These are phyloP conservation scores for Coemansia sp. DNA, from an alignment of 192 early-diverging fungal genomes.

Conservation along the genomic window DNA sequence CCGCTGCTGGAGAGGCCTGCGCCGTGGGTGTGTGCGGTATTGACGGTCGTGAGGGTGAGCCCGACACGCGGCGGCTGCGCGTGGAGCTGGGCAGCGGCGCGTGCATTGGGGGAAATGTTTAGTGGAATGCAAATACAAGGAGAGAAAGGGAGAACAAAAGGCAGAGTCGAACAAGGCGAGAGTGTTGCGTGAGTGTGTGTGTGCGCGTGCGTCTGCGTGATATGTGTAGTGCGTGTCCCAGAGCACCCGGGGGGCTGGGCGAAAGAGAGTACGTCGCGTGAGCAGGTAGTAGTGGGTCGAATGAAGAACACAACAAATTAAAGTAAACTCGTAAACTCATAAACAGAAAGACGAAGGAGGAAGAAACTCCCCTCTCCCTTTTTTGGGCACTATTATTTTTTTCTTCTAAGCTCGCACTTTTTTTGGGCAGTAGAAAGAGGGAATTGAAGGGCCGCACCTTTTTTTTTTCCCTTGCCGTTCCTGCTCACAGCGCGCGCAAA, in stretches of 20 bases:
- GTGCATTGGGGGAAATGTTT: slow-evolving; percentile 11
- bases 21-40: slow-evolving; percentile 14
- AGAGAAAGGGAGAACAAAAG: slow-evolving; percentile 7
- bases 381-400: not conserved
- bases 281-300: not conserved
- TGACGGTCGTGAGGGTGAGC: slow-evolving; percentile 30
- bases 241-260: not conserved
- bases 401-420: too few species aligned
- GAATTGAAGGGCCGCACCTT: too few species aligned
- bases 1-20: not conserved
- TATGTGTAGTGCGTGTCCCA: slow-evolving; percentile 10
- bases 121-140: slow-evolving; percentile 2
- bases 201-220: too few species aligned
- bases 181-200: not conserved
- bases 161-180: not conserved
- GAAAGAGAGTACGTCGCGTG: not conserved
- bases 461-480: too few species aligned
- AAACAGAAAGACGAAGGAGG: not conserved
- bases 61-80: slow-evolving; percentile 45
- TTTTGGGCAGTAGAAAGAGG: too few species aligned
- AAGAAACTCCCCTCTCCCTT: not conserved
- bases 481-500: too few species aligned
- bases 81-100: slow-evolving; percentile 49
- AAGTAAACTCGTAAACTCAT: too few species aligned
- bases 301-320: not conserved